phyloP scores from a whole-genome alignment of 2,329 filamentous ascomycete species.

The Pseudonectria foliicola region DNA sequence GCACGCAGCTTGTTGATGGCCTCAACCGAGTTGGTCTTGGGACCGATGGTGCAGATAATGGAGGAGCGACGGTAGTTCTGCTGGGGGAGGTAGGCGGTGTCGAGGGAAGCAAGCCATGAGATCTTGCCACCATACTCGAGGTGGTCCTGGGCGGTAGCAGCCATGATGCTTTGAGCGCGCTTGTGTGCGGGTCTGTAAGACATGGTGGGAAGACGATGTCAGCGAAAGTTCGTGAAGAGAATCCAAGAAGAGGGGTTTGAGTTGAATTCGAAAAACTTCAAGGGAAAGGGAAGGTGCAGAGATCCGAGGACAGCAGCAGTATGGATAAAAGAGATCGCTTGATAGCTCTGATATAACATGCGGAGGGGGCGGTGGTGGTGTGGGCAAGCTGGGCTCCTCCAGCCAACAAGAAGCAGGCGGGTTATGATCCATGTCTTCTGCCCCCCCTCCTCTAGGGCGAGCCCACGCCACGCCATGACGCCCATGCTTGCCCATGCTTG shows the following conservation, averaged over 20 bases:
- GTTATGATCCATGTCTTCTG: no score
- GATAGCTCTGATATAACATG: no score
- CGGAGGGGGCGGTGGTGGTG: no score
- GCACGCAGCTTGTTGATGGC: slow-evolving; percentile 91
- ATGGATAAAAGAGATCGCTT: neutral
- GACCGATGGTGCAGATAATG: slow-evolving; percentile 98
- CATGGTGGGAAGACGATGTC: slow-evolving; percentile 22
- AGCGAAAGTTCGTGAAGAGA: slow-evolving; percentile 1
- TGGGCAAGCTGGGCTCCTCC: no score
- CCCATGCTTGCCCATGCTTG: no score
- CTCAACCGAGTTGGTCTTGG: slow-evolving; percentile 97
- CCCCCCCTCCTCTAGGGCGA: no score
- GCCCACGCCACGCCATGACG: no score
- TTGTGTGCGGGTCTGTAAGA: slow-evolving; percentile 24
- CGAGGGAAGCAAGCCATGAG: slow-evolving; percentile 62
- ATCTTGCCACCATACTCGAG: slow-evolving; percentile 68
- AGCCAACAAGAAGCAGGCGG: neutral
- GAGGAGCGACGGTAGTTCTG: slow-evolving; percentile 93
- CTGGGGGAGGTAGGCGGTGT: slow-evolving; percentile 80
- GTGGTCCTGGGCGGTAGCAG: slow-evolving; percentile 73
- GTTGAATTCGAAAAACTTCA: slow-evolving; percentile 11
- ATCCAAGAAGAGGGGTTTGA: slow-evolving; percentile 2
- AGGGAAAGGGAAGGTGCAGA: slow-evolving; percentile 7
- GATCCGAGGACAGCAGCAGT: slow-evolving; percentile 1
- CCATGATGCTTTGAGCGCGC: slow-evolving; percentile 38